Percentiles rank a stretch among this genome's conserved stretches.
These are phyloP conservation scores for Pichia sp. DNA, from an alignment of 1,139 yeast genomes.

Conservation along the genomic window DNA sequence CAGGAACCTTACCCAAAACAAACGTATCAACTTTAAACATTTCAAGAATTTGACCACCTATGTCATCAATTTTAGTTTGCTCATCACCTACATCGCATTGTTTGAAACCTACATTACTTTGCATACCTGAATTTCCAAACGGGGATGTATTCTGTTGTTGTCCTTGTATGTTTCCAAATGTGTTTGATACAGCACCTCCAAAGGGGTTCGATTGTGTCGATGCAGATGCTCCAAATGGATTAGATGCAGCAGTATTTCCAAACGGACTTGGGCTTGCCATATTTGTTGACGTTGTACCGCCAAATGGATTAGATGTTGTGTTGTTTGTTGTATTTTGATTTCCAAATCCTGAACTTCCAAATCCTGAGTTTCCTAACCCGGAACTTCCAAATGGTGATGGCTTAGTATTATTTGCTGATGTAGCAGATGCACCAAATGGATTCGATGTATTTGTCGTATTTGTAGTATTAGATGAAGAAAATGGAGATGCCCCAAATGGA, in stretches of 20 bases:
- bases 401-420: not conserved
- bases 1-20: slow-evolving; percentile 68
- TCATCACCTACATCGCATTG: slow-evolving; percentile 27
- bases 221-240: slow-evolving; percentile 5
- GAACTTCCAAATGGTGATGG: slow-evolving; percentile 13
- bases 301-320: slow-evolving; percentile 15
- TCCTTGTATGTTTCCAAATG: too few species aligned
- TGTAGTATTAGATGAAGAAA: slow-evolving; percentile 1
- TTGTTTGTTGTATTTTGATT: slow-evolving; percentile 9
- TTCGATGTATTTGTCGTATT: slow-evolving; percentile 1
- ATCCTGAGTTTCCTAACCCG: slow-evolving; percentile 13
- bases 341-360: slow-evolving; percentile 15
- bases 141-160: not conserved
- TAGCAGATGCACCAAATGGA: slow-evolving; percentile 9
- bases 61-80: slow-evolving; percentile 32
- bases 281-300: not conserved
- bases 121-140: slow-evolving; percentile 2
- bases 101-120: slow-evolving; percentile 2
- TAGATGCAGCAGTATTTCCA: slow-evolving; percentile 20
- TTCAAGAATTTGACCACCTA: slow-evolving; percentile 38
- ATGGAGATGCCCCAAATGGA: slow-evolving; percentile 17
- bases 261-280: slow-evolving; percentile 18
- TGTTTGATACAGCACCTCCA: not conserved
- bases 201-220: slow-evolving; percentile 1
- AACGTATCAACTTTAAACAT: slow-evolving; percentile 51